Evolutionary conservation across 768 basidiomycete genomes (phyloP), one percentile per base, ranked within the genome.

Genomic region (Psilocybe tampanensis): DNA sequence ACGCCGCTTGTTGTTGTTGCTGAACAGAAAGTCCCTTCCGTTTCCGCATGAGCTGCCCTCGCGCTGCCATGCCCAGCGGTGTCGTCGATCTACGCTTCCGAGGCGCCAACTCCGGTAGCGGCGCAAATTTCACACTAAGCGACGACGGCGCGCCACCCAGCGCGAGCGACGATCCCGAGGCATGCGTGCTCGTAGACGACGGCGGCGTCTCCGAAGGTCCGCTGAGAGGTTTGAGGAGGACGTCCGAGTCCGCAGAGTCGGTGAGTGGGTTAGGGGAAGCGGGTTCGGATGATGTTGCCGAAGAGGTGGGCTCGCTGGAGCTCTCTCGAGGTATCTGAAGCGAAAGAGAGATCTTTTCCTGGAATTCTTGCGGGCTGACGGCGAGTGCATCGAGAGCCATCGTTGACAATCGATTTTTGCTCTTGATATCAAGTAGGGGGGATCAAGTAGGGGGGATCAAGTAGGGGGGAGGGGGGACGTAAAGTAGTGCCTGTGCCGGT

Each of bases 11-110:
- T 21, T 45, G 52, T 26, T 47, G 44, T 26, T 29, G 55, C 44
- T 58, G 53, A 41, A 44, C 60, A 8, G 52, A 39, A 11, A 58
- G 52, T 21, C 60, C 60, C 34, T 74, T 67, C 44, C 76, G 71
- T 22, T 70, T 59, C 18, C 74, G 68, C 65, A 77, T 72, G 50
- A 82, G 70, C 58, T 75, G 72, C 11, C 72, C 70, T 7, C 80
- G 77, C 1, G 79, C 83, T 29, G 84, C 78, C 58, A 84, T 79
- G 3, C 86, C 86, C 2, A 86, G 69, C 5, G 85, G 86, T 3
- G 74, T 72, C 34, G 73, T 66, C 5, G 77, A 82, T 19, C 79
- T 76, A 44, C 80, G 77, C 61, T 78, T 79, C 19, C 78, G 75
- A 2, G 81, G 80, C 18, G 76, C 81, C 1, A 79, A 67, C 55